These are phyloP conservation scores for Baorangia bicolor DNA, from an alignment of 768 basidiomycete species.

Conservation along the genomic window DNA sequence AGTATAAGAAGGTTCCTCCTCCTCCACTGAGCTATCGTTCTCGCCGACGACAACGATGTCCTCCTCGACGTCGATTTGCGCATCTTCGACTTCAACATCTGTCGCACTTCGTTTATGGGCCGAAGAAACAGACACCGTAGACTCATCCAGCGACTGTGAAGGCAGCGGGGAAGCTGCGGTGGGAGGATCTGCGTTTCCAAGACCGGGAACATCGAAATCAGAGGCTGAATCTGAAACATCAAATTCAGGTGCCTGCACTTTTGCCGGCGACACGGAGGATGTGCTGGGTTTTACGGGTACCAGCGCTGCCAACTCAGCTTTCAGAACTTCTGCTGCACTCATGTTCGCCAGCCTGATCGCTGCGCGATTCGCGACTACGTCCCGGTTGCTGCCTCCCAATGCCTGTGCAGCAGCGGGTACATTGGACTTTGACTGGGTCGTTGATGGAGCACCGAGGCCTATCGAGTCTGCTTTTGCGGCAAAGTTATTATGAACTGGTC, in stretches of 20 bases:
- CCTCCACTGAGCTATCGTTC: constrained; percentile 47
- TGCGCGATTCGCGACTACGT: constrained; percentile 85
- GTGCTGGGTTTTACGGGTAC: constrained; percentile 40
- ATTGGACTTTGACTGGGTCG: constrained; percentile 55
- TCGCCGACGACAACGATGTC: constrained; percentile 24
- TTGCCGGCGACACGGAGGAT: constrained; percentile 19
- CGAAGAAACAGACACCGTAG: constrained; percentile 3
- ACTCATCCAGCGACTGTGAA: constrained; percentile 24
- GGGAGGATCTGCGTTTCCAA: constrained; percentile 28
- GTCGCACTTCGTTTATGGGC: constrained; percentile 49
- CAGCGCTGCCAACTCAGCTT: constrained; percentile 76
- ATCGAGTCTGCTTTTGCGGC: constrained; percentile 76
- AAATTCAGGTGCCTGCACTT: constrained; percentile 36
- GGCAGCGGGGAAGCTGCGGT: constrained; percentile 13
- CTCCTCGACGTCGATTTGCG: constrained; percentile 30
- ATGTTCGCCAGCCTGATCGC: constrained; percentile 95
- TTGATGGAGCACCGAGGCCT: constrained; percentile 65
- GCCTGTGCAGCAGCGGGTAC: constrained; percentile 65
- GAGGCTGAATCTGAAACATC: constrained; percentile 29
- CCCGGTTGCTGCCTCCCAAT: constrained; percentile 82
- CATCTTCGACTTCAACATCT: constrained; percentile 43
- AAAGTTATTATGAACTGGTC: constrained; percentile 55
- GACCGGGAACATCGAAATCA: constrained; percentile 36
- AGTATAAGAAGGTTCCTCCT: constrained; percentile 50
- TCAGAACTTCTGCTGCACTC: constrained; percentile 92